phyloP scores from a whole-genome alignment of 192 early-diverging fungal genomes.

The Gonapodya sp. region DNA sequence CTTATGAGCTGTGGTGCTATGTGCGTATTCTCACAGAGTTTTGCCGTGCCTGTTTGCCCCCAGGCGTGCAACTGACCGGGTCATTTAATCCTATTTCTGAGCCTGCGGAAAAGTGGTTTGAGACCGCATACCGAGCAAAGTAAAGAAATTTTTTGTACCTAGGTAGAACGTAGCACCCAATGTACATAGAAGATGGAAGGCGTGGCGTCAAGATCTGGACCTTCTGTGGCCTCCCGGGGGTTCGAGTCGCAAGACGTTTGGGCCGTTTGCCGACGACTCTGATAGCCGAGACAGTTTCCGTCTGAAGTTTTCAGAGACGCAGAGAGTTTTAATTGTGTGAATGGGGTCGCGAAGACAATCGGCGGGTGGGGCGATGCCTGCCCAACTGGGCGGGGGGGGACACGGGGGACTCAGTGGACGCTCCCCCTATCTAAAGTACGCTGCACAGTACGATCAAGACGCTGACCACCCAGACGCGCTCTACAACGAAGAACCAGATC shows the following conservation, averaged over 20 bases:
- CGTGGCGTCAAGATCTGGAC: too few species aligned
- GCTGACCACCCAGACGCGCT: background rate
- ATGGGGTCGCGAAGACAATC: background rate
- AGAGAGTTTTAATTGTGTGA: too few species aligned
- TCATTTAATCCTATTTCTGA: conserved; percentile 2
- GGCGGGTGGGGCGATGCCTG: background rate
- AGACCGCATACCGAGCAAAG: background rate
- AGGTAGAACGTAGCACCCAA: too few species aligned
- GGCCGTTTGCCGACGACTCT: too few species aligned
- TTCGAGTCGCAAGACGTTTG: too few species aligned
- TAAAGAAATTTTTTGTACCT: too few species aligned
- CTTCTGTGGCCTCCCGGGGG: too few species aligned
- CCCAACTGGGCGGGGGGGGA: background rate
- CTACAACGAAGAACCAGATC: background rate
- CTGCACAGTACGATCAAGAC: background rate
- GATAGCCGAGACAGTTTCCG: too few species aligned
- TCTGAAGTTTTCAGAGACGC: background rate
- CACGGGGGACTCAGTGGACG: background rate
- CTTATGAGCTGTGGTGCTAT: background rate
- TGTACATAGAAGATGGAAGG: too few species aligned
- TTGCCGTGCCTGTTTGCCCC: background rate
- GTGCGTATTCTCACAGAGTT: background rate
- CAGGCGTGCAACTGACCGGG: background rate
- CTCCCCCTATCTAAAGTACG: background rate
- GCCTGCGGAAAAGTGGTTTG: background rate